phyloP scores from a whole-genome alignment of 805 yeast genomes.

The Tetrapisispora nanseiensis region DNA sequence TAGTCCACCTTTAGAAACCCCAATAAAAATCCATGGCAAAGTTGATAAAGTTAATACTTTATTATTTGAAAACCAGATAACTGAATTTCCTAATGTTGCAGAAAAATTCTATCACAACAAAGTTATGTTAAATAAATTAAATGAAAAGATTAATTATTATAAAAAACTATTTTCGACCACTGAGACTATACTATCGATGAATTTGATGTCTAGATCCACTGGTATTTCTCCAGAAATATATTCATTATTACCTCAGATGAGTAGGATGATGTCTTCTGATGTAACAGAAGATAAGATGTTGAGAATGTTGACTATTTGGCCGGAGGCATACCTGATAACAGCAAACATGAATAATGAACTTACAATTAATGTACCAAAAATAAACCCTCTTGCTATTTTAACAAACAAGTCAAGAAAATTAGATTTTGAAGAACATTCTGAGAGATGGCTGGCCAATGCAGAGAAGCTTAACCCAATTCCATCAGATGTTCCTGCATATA shows the following conservation, averaged over 20 bases:
- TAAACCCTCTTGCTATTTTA: slow-evolving; percentile 11
- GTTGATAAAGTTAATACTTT: slow-evolving; percentile 7
- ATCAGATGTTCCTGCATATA: slow-evolving; percentile 16
- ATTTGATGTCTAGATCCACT: slow-evolving; percentile 16
- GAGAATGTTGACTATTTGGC: slow-evolving; percentile 24
- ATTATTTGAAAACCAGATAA: slow-evolving; percentile 17
- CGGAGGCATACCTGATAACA: slow-evolving; percentile 19
- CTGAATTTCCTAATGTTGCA: slow-evolving; percentile 20
- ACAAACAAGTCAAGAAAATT: slow-evolving; percentile 22
- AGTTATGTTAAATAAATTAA: slow-evolving; percentile 9
- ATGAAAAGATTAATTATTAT: slow-evolving; percentile 11
- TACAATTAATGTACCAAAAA: slow-evolving; percentile 15
- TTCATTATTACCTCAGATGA: slow-evolving; percentile 21
- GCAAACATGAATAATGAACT: slow-evolving; percentile 17
- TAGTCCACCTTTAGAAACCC: slow-evolving; percentile 15
- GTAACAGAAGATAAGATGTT: slow-evolving; percentile 19
- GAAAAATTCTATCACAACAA: slow-evolving; percentile 16
- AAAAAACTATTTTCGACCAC: slow-evolving; percentile 18
- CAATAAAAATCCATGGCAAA: slow-evolving; percentile 1
- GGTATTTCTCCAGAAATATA: slow-evolving; percentile 14
- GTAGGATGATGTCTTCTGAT: slow-evolving; percentile 22
- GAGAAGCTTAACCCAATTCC: slow-evolving; percentile 6
- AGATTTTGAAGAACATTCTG: slow-evolving; percentile 18
- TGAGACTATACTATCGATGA: slow-evolving; percentile 24
- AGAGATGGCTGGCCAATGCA: slow-evolving; percentile 13